Evolutionary conservation across 2,329 filamentous ascomycete species (phyloP), one percentile per base, ranked within the genome.

Genomic region (Leptographium wingfieldii): DNA sequence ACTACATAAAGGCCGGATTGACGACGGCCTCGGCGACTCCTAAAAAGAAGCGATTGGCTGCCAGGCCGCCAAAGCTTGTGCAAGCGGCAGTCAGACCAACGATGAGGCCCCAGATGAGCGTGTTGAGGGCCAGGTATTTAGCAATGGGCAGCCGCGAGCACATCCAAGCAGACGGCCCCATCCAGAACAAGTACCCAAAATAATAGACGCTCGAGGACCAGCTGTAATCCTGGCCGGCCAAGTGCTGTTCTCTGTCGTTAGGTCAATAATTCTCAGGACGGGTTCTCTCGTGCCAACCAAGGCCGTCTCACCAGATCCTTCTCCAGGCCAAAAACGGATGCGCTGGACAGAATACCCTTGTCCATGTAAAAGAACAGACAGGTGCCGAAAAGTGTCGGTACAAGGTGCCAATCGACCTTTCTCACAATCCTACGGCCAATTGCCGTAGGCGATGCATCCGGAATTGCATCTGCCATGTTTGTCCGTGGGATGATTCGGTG

Each of bases 351-450:
- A 60, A 80, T 81, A 0, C 76, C 77, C 66, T 84, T 85, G 68
- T 85, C 82, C 74, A 84, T 81, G 61, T 83, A 84, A 65, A 82
- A 81, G 63, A 85, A 67, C 70, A 79, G 78, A 65, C 84, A 84
- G 0, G 78, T 82, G 52, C 78, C 64, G 62, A 83, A 83, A 10
- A 84, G 69, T 12, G 84, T 69, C 0, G 82, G 80, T 5, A 84
- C 76, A 12, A 85, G 70, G 14, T 71, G 71, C 63, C 69, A 70
- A 66, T 85, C 82, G 61, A 85, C 83, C 68, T 83, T 83, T 31
- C 74, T 71, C 57, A 84, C 61, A 3, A 82, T 74, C 9, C 67
- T 69, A 66, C 67, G 57, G 53, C 65, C 63, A 60, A 65, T 60
- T 25, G 63, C 63, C 16, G 60, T 60, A 53, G 67, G 65, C 51